Percentiles rank a stretch among this genome's conserved stretches.
phyloP scores from a whole-genome alignment of 768 basidiomycete species.

The Amanita inopinata region DNA sequence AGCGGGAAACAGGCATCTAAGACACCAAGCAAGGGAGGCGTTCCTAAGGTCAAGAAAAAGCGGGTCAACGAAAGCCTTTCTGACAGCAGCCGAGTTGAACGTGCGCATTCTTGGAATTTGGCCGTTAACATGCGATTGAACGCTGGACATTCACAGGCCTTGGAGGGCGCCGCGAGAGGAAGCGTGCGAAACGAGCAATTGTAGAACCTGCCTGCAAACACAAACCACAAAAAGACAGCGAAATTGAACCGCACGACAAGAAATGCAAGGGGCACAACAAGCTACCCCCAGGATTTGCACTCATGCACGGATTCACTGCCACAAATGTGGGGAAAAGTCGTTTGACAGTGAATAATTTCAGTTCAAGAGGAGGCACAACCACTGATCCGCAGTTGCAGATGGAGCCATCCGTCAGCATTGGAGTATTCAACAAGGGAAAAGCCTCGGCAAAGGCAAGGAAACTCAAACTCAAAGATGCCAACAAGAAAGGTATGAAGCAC shows the following conservation, averaged over 20 bases:
- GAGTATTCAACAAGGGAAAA: slow-evolving; percentile 59
- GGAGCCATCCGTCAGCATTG: slow-evolving; percentile 32
- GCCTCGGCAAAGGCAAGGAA: slow-evolving; percentile 37
- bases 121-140: no score
- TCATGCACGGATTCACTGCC: slow-evolving; percentile 61
- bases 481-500: slow-evolving; percentile 17
- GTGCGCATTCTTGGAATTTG: slow-evolving; percentile 1
- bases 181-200: slow-evolving; percentile 48
- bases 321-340: slow-evolving; percentile 53
- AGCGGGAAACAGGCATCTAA: not conserved
- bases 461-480: slow-evolving; percentile 13
- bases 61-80: slow-evolving; percentile 2
- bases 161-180: slow-evolving; percentile 54
- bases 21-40: not conserved
- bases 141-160: slow-evolving; percentile 33
- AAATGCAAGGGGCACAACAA: slow-evolving; percentile 23
- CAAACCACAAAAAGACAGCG: slow-evolving; percentile 15
- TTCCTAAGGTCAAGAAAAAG: slow-evolving; percentile 7
- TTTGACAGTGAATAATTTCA: slow-evolving; percentile 38
- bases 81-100: slow-evolving; percentile 1
- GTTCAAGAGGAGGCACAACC: not conserved
- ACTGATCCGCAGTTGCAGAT: slow-evolving; percentile 21
- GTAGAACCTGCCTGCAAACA: slow-evolving; percentile 23
- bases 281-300: slow-evolving; percentile 40
- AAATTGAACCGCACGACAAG: slow-evolving; percentile 13